Evolutionary conservation across 1,139 yeast genomes (phyloP).

Genomic region (Scheffersomyces segobiensis): DNA sequence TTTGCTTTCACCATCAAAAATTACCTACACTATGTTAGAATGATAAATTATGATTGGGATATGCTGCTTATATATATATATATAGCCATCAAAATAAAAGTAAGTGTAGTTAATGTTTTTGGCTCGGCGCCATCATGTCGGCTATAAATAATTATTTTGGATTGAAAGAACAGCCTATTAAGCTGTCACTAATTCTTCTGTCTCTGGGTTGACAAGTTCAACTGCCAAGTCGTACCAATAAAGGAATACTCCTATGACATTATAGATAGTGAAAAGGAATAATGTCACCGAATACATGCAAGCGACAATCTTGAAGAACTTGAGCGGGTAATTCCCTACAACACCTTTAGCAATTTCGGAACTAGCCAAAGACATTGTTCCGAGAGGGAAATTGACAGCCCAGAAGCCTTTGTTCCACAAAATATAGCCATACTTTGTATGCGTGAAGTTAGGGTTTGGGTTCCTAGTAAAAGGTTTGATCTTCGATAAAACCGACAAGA

Average conservation of each 20-base stretch:
- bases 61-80: not conserved
- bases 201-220: not conserved
- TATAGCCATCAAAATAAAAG: no score
- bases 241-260: not conserved
- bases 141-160: no score
- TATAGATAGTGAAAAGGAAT: not conserved
- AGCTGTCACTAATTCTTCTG: not conserved
- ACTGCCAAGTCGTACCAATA: not conserved
- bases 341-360: not conserved
- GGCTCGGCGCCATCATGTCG: not conserved
- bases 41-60: not conserved
- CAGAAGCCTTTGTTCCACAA: conserved; percentile 15
- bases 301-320: not conserved
- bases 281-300: not conserved
- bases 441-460: conserved; percentile 21
- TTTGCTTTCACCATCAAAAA: no score
- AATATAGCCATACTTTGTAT: conserved; percentile 9
- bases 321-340: not conserved
- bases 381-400: conserved; percentile 19
- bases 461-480: conserved; percentile 31
- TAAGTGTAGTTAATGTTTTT: not conserved
- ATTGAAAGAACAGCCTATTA: not conserved
- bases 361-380: conserved; percentile 17
- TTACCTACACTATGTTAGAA: not conserved
- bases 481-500: conserved; percentile 42